Percentiles rank a stretch among this genome's conserved stretches.
Evolutionary conservation across 2,329 filamentous ascomycete genomes (phyloP).

Genomic region (Xylariaceae sp.): DNA sequence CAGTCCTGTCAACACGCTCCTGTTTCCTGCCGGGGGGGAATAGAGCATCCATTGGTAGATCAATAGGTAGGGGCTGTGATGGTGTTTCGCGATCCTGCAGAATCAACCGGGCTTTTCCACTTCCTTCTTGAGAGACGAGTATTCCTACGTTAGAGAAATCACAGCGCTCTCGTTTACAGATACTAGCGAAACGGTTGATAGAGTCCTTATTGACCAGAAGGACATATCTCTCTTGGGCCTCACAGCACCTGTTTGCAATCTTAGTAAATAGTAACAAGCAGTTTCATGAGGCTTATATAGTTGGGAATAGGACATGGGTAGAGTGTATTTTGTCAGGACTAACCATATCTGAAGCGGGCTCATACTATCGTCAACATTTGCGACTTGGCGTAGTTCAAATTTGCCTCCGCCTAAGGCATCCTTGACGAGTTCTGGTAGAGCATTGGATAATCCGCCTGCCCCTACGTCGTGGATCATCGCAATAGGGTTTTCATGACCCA

Average conservation of each 20-base stretch:
- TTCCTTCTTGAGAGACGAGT: conserved; percentile 66
- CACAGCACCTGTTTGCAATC: conserved; percentile 76
- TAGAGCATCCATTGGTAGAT: conserved; percentile 40
- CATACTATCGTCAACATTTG: conserved; percentile 89
- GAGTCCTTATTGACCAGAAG: conserved; percentile 82
- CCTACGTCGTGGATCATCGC: conserved; percentile 98
- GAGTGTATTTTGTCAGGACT: neutral
- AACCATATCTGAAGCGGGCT: conserved; percentile 93
- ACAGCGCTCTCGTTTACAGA: conserved; percentile 80
- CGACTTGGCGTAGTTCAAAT: conserved; percentile 93
- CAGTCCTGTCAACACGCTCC: conserved; percentile 36
- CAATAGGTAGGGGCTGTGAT: conserved; percentile 36
- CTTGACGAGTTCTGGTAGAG: conserved; percentile 72
- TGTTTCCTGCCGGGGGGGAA: conserved; percentile 39
- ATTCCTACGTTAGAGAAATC: conserved; percentile 90
- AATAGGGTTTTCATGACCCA: conserved; percentile 87
- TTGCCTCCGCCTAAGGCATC: conserved; percentile 89
- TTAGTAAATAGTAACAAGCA: conserved; percentile 4
- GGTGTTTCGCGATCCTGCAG: conserved; percentile 51
- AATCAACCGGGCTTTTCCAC: conserved; percentile 73
- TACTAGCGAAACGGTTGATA: conserved; percentile 76
- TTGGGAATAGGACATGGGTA: neutral
- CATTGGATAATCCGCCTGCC: conserved; percentile 81
- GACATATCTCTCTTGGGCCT: conserved; percentile 96
- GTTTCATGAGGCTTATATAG: neutral